Percentiles rank a stretch among this genome's conserved stretches.
Conservation (phyloP, 768 basidiomycete species). For the Mycena galopus region DNA sequence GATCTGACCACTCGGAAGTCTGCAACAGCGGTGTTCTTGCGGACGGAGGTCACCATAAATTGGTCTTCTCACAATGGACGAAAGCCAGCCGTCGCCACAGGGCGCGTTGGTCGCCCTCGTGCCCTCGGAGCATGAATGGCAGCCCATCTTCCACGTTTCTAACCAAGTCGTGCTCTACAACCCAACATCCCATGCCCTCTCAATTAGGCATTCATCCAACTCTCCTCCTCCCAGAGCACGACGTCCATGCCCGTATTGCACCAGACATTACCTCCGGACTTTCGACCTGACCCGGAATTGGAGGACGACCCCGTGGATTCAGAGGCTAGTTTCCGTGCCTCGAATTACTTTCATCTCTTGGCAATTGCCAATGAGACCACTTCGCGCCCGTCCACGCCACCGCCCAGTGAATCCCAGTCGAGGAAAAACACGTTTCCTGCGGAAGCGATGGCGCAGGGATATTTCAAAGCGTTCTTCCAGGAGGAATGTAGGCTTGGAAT, state of each 20-base stretch:
- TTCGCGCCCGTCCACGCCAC: slow-evolving; percentile 66
- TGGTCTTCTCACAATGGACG: slow-evolving; percentile 13
- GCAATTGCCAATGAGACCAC: slow-evolving; percentile 77
- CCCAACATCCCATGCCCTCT: slow-evolving; percentile 84
- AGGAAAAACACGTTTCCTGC: slow-evolving; percentile 64
- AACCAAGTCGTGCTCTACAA: slow-evolving; percentile 93
- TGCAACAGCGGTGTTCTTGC: no score
- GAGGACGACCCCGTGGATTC: slow-evolving; percentile 49
- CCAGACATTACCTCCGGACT: slow-evolving; percentile 64
- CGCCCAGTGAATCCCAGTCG: slow-evolving; percentile 40
- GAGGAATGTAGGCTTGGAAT: slow-evolving; percentile 92
- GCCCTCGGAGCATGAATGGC: slow-evolving; percentile 64
- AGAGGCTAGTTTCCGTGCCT: slow-evolving; percentile 66
- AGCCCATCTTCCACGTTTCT: slow-evolving; percentile 83
- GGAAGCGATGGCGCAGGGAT: slow-evolving; percentile 89
- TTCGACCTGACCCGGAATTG: slow-evolving; percentile 46
- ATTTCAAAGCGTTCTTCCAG: slow-evolving; percentile 93
- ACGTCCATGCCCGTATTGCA: slow-evolving; percentile 82
- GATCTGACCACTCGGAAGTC: no score
- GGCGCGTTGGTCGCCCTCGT: slow-evolving; percentile 34
- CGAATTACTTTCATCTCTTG: slow-evolving; percentile 87
- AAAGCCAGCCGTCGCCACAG: slow-evolving; percentile 27
- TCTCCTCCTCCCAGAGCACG: slow-evolving; percentile 38
- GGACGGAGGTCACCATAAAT: no score
- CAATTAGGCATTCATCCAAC: slow-evolving; percentile 63